A percentile compares a stretch with the other conserved stretches of the same genome.
Conservation (phyloP, 1,284 basidiomycete genomes). For the Irpex sp. region DNA sequence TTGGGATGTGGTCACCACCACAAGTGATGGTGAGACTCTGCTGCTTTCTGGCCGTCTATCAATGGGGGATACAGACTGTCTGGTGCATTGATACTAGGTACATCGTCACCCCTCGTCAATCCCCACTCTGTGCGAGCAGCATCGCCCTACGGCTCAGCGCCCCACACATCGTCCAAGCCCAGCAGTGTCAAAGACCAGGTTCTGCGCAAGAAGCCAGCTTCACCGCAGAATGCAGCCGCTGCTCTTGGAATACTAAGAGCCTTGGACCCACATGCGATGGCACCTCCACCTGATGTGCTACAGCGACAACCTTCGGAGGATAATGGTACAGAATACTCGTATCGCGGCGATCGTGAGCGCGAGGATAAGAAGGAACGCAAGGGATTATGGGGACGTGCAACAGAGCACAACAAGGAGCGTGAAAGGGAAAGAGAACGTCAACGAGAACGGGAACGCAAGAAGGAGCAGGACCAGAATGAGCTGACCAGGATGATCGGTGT, state of each 20-base stretch:
- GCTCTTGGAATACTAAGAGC: constrained; percentile 56
- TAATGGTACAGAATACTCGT: constrained; percentile 27
- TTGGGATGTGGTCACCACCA: constrained; percentile 43
- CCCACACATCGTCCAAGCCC: constrained; percentile 8
- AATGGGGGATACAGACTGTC: constrained; percentile 23
- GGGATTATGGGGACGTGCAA: constrained; percentile 49
- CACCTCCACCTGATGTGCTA: constrained; percentile 17
- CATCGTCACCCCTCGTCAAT: constrained; percentile 40
- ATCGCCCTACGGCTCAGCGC: constrained; percentile 8
- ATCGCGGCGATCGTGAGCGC: constrained; percentile 11
- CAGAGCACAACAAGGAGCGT: constrained; percentile 15
- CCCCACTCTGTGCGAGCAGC: constrained; percentile 21
- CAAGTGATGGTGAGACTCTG: constrained; percentile 20
- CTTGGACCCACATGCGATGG: constrained; percentile 48
- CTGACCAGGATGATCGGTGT: constrained; percentile 69
- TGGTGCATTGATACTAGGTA: constrained; percentile 26
- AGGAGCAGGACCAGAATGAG: constrained; percentile 45
- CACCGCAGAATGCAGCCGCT: constrained; percentile 25
- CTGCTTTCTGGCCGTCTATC: background rate
- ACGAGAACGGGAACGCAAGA: constrained; percentile 25
- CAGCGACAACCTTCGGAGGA: constrained; percentile 24
- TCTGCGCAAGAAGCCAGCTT: constrained; percentile 30
- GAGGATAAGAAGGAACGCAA: constrained; percentile 42
- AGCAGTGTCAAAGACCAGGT: constrained; percentile 23
- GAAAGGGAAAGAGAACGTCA: constrained; percentile 23